Conservation (phyloP, 2,329 filamentous ascomycete genomes). For the Colletotrichum cordylinicola region DNA sequence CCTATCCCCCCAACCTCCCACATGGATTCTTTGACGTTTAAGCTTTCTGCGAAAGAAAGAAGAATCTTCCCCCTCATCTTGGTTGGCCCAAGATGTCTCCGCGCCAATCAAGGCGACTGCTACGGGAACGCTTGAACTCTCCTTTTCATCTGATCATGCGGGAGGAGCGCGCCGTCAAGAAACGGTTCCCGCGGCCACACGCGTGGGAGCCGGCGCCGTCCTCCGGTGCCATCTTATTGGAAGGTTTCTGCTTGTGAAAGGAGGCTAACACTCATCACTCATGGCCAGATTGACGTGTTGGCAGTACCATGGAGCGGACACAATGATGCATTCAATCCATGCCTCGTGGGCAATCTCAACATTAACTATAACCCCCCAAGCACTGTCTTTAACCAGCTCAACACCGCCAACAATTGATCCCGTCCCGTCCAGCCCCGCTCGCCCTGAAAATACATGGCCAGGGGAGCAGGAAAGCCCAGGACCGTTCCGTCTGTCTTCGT, state of each 20-base stretch:
- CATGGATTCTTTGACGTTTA: not conserved
- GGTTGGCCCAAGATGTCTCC: too few species aligned
- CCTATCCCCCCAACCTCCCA: not conserved
- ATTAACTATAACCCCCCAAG: slow-evolving; percentile 10
- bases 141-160: not conserved
- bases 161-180: not conserved
- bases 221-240: not conserved
- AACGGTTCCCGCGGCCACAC: not conserved
- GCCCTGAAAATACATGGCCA: slow-evolving; percentile 2
- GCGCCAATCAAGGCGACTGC: not conserved
- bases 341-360: slow-evolving; percentile 4
- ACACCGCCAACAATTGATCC: not conserved
- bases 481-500: not conserved
- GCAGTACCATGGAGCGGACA: not conserved
- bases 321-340: not conserved
- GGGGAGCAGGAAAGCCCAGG: not conserved
- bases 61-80: not conserved
- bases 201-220: not conserved
- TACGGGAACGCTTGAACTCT: not conserved
- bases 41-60: not conserved
- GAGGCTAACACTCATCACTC: not conserved
- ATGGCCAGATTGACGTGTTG: not conserved
- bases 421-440: not conserved
- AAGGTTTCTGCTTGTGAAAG: not conserved
- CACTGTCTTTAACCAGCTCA: not conserved